These are phyloP conservation scores for Fusarium pseudoanthophilum DNA, from an alignment of 2,329 filamentous ascomycete species.

Conservation along the genomic window DNA sequence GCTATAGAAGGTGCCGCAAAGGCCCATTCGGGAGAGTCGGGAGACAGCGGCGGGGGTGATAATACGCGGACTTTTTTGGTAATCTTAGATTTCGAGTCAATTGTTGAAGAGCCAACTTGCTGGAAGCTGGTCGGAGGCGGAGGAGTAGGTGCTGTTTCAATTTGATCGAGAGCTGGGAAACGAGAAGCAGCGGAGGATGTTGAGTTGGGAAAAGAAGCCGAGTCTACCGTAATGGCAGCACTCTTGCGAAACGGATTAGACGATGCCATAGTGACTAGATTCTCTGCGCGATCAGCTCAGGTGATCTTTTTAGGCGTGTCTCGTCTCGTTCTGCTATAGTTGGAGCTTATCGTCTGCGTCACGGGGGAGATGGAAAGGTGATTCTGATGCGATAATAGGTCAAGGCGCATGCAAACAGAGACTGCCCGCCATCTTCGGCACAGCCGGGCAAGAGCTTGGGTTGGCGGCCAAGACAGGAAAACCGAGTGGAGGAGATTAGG, in stretches of 20 bases:
- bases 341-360: constrained; percentile 22
- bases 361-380: constrained; percentile 9
- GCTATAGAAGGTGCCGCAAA: constrained; percentile 46
- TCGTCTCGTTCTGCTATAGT: constrained; percentile 20
- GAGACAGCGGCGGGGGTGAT: constrained; percentile 70
- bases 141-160: constrained; percentile 43
- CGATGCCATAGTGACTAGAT: constrained; percentile 46
- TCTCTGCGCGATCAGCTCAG: constrained; percentile 6
- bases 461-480: constrained; percentile 17
- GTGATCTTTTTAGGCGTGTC: constrained; percentile 14
- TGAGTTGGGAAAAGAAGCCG: constrained; percentile 18
- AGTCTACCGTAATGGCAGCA: constrained; percentile 39
- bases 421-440: constrained; percentile 46
- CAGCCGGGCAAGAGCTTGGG: constrained; percentile 38
- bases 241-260: constrained; percentile 66
- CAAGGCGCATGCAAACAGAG: constrained; percentile 42
- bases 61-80: constrained; percentile 75
- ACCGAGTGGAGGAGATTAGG: constrained; percentile 24
- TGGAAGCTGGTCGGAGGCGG: constrained; percentile 43
- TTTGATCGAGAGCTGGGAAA: constrained; percentile 45
- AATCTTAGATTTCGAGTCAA: constrained; percentile 60
- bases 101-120: constrained; percentile 45
- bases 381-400: constrained; percentile 36
- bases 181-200: constrained; percentile 28
- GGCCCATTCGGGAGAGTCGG: constrained; percentile 59